Base-by-base conservation (phyloP, 2,329 filamentous ascomycete species). In the Aspergillus latus region DNA sequence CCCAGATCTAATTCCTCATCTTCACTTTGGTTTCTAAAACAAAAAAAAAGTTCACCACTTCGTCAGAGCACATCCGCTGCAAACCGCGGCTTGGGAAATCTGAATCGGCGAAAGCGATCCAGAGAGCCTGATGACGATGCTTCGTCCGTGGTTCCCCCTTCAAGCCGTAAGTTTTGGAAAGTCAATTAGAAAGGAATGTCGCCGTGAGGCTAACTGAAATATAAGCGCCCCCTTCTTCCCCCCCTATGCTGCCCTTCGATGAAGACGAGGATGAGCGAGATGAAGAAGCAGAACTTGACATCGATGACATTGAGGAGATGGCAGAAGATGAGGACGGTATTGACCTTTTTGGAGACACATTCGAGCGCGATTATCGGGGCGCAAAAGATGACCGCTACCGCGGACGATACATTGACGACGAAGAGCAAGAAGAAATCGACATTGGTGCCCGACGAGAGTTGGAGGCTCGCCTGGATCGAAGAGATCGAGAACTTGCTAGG, bases 11-110 rank as follows among this genome's bases (percentile, higher is more conserved):
- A 44, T 16, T 10, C 10, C 9, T 10, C 10, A 4, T 8, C 21
- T n/a, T 54, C 55, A 36, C 36, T 44, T 42, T 13, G 8, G 34
- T 13, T 9, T 13, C 32, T 52, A 5, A 21, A 26, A 49, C 39
- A 53, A 49, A 32, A 57, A 52, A 2, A 15, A 70, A 95, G 90
- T 80, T 95, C 91, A 73, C 92, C 92, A 72, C 82, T 95, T 59
- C 87, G 88, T 74, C 82, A 86, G 65, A 91, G 87, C 76, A 88
- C 89, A 80, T 86, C 88, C 59, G 92, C 92, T 62, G 91, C 87
- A 66, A 96, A 96, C 76, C 86, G 90, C 64, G 90, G 90, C 52
- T 72, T 82, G 55, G 74, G 76, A 15, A 76, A 76, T 52, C 66
- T 77, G 61, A 81, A 76, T 62, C 76, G 80, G 59, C 80, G 84